Evolutionary conservation across 2,329 filamentous ascomycete species (phyloP), one percentile per base, ranked within the genome.

Genomic region (Acrocalymma vagum): DNA sequence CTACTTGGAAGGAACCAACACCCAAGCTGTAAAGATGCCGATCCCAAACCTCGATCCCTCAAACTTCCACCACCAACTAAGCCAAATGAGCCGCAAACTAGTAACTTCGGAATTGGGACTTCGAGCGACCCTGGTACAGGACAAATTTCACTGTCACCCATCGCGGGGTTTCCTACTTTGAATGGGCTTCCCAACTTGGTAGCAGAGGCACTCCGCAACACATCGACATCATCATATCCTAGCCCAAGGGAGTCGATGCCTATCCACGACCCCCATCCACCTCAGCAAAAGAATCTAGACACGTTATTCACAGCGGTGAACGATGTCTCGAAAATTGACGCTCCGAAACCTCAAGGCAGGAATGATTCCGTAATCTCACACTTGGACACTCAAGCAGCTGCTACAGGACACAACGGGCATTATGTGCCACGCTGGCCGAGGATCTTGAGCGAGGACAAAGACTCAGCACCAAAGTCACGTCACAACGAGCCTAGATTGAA

Each of bases 261-360:
- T 43, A 54, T 16, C n/a, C 40, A 52, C 34, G 30, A 26, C 13
- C 36, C 50, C 9, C 18, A 18, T 9, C 18, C 42, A n/a, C 47
- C 51, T 25, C 21, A 29, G 14, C 46, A 38, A 18, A 42, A 41
- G 22, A 45, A 40, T 31, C 48, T 64, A 11, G 54, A 60, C 11
- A 48, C 29, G 10, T 30, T 64, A 4, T 40, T 63, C 35, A 55
- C 51, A 25, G 63, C 57, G n/a, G 56, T 56, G 37, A 60, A 59
- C 18, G 30, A 51, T n/a, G 52, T 53, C 2, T 49, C 57, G 14
- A 46, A 51, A 7, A 54, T 64, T 6, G 62, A 63, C 21, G 50
- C 53, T 25, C 60, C 58, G n/a, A 51, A 36, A 29, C 53, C 55
- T 11, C 48, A 61, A 29, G 45, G 42, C 11, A 55, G 51, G 11